phyloP scores from a whole-genome alignment of 257 asterid genomes.

The Leptodermis oblonga region DNA sequence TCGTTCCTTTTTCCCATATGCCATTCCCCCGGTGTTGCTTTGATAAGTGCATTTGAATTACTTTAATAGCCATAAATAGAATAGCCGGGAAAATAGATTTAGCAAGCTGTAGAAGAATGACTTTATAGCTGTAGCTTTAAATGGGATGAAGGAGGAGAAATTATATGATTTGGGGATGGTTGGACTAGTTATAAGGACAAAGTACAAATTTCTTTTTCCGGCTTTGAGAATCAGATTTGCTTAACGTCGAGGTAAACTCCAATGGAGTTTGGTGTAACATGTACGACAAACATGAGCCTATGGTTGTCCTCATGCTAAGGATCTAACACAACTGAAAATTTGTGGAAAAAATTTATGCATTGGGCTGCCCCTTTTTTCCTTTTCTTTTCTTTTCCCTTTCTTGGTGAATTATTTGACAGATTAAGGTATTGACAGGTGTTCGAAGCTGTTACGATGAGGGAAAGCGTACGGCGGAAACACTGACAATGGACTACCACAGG shows the following conservation, averaged over 20 bases:
- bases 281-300: background rate
- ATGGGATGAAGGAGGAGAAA: background rate
- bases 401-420: background rate
- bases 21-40: background rate
- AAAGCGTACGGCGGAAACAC: constrained; percentile 95
- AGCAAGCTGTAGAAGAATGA: background rate
- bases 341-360: background rate
- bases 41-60: background rate
- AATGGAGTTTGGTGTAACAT: background rate
- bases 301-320: background rate
- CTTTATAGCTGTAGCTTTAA: background rate
- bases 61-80: background rate
- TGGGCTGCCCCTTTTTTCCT: too few species aligned
- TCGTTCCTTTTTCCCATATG: background rate
- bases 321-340: background rate
- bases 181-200: background rate
- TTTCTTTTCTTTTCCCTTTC: too few species aligned
- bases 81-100: background rate
- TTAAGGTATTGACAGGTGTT: constrained; percentile 61
- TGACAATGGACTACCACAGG: constrained; percentile 98
- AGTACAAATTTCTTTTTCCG: background rate
- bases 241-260: background rate
- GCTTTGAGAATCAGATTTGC: background rate
- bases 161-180: background rate
- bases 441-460: constrained; percentile 99